A percentile compares a stretch with the other conserved stretches of the same genome.
Evolutionary conservation across 2,329 filamentous ascomycete species (phyloP).

Genomic region (Alternaria triticimaculans): DNA sequence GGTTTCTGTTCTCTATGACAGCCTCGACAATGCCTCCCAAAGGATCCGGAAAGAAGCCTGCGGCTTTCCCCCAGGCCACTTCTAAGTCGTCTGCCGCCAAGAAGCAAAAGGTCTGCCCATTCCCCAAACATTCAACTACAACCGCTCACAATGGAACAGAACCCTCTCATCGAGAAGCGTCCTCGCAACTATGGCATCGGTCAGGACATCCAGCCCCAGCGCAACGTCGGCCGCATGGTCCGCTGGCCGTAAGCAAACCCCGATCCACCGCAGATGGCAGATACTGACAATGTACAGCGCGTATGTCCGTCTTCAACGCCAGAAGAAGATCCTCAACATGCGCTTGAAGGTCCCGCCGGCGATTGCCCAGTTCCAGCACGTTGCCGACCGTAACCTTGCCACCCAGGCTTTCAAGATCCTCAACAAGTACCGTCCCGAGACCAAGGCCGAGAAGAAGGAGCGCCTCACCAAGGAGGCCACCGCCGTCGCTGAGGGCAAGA

Average conservation of each 20-base stretch:
- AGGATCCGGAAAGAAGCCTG: constrained; percentile 91
- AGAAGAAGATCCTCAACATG: constrained; percentile 95
- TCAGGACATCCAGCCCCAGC: constrained; percentile 83
- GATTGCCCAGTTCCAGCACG: constrained; percentile 96
- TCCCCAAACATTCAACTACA: constrained; percentile 4
- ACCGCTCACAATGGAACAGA: constrained; percentile 62
- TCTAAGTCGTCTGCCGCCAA: constrained; percentile 79
- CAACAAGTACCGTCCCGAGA: constrained; percentile 99
- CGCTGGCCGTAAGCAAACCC: constrained; percentile 63
- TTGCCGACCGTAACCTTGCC: constrained; percentile 73
- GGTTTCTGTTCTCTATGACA: constrained; percentile 99
- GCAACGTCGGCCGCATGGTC: constrained; percentile 81
- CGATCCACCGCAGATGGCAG: background rate
- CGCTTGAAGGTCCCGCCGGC: constrained; percentile 98
- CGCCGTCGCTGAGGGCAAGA: constrained; percentile 98
- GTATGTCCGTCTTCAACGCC: constrained; percentile 96
- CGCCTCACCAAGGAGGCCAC: constrained; percentile 97
- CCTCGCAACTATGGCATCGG: constrained; percentile 97
- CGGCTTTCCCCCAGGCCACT: constrained; percentile 65
- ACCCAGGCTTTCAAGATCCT: constrained; percentile 98
- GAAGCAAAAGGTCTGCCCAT: constrained; percentile 86
- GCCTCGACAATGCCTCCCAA: constrained; percentile 77
- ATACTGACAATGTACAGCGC: background rate
- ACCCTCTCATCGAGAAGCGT: constrained; percentile 99
- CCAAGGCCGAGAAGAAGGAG: constrained; percentile 99